Conservation (phyloP, 306 rosid species). For the Vachellia collinsii region DNA sequence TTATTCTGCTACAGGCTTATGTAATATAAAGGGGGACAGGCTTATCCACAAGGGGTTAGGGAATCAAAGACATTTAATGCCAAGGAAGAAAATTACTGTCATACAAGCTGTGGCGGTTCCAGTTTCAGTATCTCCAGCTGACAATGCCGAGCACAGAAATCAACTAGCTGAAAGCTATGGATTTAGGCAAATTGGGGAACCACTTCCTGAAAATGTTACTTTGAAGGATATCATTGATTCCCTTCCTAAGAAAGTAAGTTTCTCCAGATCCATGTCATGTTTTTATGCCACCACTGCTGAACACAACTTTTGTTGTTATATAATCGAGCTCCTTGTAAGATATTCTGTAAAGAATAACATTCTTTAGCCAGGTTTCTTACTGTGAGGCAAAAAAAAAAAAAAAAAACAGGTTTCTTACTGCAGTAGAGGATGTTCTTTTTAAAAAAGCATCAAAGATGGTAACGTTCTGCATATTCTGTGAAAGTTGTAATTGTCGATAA, state of each 20-base stretch:
- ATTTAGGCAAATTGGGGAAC: slow-evolving; percentile 78
- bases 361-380: slow-evolving; percentile 16
- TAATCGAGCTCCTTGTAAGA: slow-evolving; percentile 15
- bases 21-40: slow-evolving; percentile 45
- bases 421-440: slow-evolving; percentile 27
- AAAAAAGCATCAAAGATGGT: slow-evolving; percentile 2
- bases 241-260: slow-evolving; percentile 84
- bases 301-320: slow-evolving; percentile 7
- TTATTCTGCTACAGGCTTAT: slow-evolving; percentile 52
- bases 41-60: slow-evolving; percentile 49
- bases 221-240: slow-evolving; percentile 72
- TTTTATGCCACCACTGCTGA: slow-evolving; percentile 7
- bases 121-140: slow-evolving; percentile 58
- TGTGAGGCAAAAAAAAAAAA: too few species aligned
- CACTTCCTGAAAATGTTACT: slow-evolving; percentile 72
- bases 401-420: slow-evolving; percentile 26
- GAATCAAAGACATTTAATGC: slow-evolving; percentile 38
- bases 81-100: slow-evolving; percentile 46
- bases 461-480: slow-evolving; percentile 18
- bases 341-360: slow-evolving; percentile 6
- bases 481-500: neutral
- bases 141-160: slow-evolving; percentile 63
- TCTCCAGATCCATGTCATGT: slow-evolving; percentile 10
- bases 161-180: slow-evolving; percentile 79
- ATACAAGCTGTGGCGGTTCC: slow-evolving; percentile 81